These are phyloP conservation scores for Ochetophila trinervis DNA, from an alignment of 306 rosid genomes.

Conservation along the genomic window DNA sequence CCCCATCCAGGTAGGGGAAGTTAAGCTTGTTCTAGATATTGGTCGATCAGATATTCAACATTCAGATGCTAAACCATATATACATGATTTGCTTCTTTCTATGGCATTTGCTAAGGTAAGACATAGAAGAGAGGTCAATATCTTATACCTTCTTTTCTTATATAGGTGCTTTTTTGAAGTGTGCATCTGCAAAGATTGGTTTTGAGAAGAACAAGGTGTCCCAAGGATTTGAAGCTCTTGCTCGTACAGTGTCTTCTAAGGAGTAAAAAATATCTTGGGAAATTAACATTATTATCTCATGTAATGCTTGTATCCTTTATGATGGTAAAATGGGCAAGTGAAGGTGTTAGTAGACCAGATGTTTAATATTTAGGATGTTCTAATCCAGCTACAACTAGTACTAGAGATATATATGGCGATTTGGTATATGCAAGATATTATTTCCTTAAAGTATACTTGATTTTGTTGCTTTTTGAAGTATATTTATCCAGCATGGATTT, in stretches of 20 bases:
- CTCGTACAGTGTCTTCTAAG: slow-evolving; percentile 82
- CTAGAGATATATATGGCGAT: not conserved
- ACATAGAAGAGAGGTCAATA: slow-evolving; percentile 37
- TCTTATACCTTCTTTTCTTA: slow-evolving; percentile 46
- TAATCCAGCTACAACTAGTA: not conserved
- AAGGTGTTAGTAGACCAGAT: not conserved
- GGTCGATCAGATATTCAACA: slow-evolving; percentile 65
- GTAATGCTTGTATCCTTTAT: slow-evolving; percentile 32
- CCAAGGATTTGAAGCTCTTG: slow-evolving; percentile 98
- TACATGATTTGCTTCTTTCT: slow-evolving; percentile 84
- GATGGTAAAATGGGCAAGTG: not conserved
- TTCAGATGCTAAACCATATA: slow-evolving; percentile 73
- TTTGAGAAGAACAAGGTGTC: slow-evolving; percentile 91
- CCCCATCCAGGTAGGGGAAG: slow-evolving; percentile 77
- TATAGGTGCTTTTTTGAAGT: slow-evolving; percentile 87
- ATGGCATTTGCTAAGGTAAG: slow-evolving; percentile 97
- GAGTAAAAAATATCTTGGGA: slow-evolving; percentile 74
- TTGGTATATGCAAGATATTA: not conserved
- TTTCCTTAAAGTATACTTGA: not conserved
- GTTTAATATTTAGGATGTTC: not conserved
- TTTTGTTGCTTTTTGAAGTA: not conserved
- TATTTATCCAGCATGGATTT: slow-evolving; percentile 35
- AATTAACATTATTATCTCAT: slow-evolving; percentile 70
- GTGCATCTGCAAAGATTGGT: slow-evolving; percentile 85
- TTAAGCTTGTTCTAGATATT: slow-evolving; percentile 69